Evolutionary conservation across 2,329 filamentous ascomycete genomes (phyloP), one percentile per base, ranked within the genome.

Genomic region (Emergomyces orientalis): DNA sequence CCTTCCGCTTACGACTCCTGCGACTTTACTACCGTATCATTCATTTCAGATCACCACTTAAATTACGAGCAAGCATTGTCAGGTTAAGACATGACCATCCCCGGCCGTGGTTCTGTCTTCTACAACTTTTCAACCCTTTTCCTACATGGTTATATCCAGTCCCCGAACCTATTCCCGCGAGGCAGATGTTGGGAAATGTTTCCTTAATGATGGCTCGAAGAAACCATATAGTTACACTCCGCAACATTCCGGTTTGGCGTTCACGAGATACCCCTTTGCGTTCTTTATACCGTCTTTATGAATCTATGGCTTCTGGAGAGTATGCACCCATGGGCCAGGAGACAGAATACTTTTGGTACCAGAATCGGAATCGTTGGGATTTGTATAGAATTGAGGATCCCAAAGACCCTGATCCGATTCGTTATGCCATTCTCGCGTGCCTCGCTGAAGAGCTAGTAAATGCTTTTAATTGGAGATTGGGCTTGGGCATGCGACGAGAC

Each of bases 311-410:
- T 5, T 65, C 68, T 3, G 62, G 65, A n/a, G 64, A 69, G 8
- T 67, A 68, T 52, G 60, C 61, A 9, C 56, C 65, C 3, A 65
- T 70, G 17, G 67, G 67, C 41, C 58, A 55, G 8, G 69, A 70
- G 63, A 66, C 66, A 2, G 66, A 70, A 37, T 72, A 73, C 55
- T 71, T 72, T 55, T 73, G 67, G 66, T 69, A 69, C 41, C 68
- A 69, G 19, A 52, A 39, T 8, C 63, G 65, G 37, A 54, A 37
- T 8, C 64, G 65, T 34, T 72, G 70, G 70, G 37, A 56, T 25
- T 54, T 71, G 13, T n/a, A 60, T 39, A 56, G 39, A 19, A 70
- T 73, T 37, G 67, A 66, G 30, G 71, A 73, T 45, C 71, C 71
- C 1, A 47, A 52, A 13, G 71, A 71, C 37, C 54, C 61, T 5